These are phyloP conservation scores for Cutaneotrichosporon sp. DNA, from an alignment of 1,284 basidiomycete species.

Conservation along the genomic window DNA sequence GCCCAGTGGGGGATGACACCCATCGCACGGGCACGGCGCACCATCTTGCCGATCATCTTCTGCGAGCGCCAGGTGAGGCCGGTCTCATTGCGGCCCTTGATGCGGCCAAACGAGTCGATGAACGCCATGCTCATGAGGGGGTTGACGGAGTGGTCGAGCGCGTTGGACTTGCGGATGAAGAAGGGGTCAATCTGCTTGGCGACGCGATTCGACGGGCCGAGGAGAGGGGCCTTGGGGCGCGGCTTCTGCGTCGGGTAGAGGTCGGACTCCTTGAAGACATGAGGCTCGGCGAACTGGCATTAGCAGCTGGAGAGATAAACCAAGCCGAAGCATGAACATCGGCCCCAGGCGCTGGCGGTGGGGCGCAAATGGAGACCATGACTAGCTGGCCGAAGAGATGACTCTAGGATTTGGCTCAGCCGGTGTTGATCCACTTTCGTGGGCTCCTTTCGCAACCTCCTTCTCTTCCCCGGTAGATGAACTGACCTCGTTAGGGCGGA, in stretches of 20 bases:
- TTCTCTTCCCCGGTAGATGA: background rate
- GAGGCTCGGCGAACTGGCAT: constrained; percentile 22
- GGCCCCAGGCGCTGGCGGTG: too few species aligned
- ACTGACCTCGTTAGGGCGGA: constrained; percentile 18
- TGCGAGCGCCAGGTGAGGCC: constrained; percentile 78
- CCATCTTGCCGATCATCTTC: constrained; percentile 77
- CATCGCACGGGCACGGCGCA: constrained; percentile 89
- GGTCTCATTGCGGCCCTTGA: constrained; percentile 68
- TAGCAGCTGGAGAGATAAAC: background rate
- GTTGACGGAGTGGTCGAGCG: constrained; percentile 58
- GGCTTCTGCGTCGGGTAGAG: constrained; percentile 25
- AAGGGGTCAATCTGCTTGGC: constrained; percentile 49
- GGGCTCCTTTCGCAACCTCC: background rate
- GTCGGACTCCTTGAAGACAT: constrained; percentile 17
- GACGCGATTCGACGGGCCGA: constrained; percentile 40
- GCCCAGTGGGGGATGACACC: constrained; percentile 68
- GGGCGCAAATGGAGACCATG: too few species aligned
- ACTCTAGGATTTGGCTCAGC: too few species aligned
- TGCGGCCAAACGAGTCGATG: constrained; percentile 81
- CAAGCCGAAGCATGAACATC: too few species aligned
- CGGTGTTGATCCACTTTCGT: too few species aligned
- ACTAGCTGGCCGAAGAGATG: too few species aligned
- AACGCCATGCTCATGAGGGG: constrained; percentile 66
- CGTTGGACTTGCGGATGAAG: constrained; percentile 35
- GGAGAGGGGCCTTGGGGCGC: constrained; percentile 31